Conservation (phyloP, 164 flowering plant species). For the Echeveria elegans region DNA sequence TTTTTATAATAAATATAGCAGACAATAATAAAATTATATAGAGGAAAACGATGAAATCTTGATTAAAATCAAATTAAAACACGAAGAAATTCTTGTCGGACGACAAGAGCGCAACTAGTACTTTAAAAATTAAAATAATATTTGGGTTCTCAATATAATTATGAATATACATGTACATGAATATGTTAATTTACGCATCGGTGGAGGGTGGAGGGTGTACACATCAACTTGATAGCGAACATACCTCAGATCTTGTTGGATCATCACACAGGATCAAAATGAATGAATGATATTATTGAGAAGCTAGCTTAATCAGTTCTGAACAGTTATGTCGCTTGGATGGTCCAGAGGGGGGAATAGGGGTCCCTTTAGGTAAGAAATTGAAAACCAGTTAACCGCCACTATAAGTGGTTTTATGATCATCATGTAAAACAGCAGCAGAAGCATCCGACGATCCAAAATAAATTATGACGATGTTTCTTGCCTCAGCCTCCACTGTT, state of each 20-base stretch:
- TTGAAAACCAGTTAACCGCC: constrained; percentile 14
- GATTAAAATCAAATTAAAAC: too few species aligned
- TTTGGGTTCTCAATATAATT: neutral
- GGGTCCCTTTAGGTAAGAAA: constrained; percentile 21
- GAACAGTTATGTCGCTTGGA: constrained; percentile 28
- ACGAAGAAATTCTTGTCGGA: too few species aligned
- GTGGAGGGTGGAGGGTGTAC: too few species aligned
- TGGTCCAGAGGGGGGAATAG: constrained; percentile 32
- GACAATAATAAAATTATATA: too few species aligned
- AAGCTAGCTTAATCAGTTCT: constrained; percentile 11
- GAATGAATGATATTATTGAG: constrained; percentile 1
- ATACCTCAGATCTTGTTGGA: neutral
- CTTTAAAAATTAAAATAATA: too few species aligned
- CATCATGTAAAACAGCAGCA: neutral
- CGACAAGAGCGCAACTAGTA: too few species aligned
- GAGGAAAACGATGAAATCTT: too few species aligned
- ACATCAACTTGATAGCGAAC: neutral
- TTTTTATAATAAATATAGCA: too few species aligned
- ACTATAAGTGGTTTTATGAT: neutral
- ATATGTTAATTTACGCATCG: too few species aligned
- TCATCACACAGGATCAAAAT: neutral
- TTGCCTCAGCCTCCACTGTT: neutral
- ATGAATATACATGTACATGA: neutral
- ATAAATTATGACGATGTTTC: neutral
- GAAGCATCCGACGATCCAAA: neutral